A percentile compares a stretch with the other conserved stretches of the same genome.
These are phyloP conservation scores for Didymellaceae sp. DNA, from an alignment of 2,329 filamentous ascomycete species.

Conservation along the genomic window DNA sequence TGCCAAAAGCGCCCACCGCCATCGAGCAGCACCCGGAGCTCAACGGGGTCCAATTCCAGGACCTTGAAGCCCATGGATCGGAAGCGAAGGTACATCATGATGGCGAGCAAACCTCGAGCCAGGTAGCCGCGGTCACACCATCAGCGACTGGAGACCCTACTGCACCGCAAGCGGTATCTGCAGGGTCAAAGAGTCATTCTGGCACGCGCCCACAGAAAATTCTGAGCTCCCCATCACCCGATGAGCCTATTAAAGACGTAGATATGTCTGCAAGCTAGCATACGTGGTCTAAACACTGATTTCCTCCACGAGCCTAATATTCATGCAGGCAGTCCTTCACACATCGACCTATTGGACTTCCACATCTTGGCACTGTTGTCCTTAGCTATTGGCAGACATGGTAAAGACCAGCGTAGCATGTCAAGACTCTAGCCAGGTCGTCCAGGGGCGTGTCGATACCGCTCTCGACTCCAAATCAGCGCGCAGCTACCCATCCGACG, in stretches of 20 bases:
- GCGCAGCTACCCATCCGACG: background rate
- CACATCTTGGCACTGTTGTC: too few relatives aligned
- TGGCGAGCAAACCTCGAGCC: conserved; percentile 29
- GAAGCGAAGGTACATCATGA: conserved; percentile 29
- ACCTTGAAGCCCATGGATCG: conserved; percentile 32
- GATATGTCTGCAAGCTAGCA: conserved; percentile 36
- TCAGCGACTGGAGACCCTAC: background rate
- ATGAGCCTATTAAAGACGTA: conserved; percentile 51
- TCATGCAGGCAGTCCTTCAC: too few relatives aligned
- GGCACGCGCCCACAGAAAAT: conserved; percentile 41
- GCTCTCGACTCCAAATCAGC: too few relatives aligned
- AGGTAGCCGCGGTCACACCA: conserved; percentile 6
- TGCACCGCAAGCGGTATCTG: background rate
- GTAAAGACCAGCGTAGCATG: too few relatives aligned
- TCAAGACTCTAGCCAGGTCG: too few relatives aligned
- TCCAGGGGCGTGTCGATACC: too few relatives aligned
- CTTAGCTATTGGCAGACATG: too few relatives aligned
- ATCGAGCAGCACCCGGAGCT: background rate
- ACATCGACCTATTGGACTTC: too few relatives aligned
- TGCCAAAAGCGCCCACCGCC: background rate
- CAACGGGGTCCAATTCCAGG: conserved; percentile 9
- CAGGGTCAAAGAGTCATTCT: conserved; percentile 32
- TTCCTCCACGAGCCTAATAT: background rate
- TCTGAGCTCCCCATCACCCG: conserved; percentile 54
- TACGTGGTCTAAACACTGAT: conserved; percentile 1